These are phyloP conservation scores for Zygosaccharomyces pseudobailii DNA, from an alignment of 1,139 yeast species.

Conservation along the genomic window DNA sequence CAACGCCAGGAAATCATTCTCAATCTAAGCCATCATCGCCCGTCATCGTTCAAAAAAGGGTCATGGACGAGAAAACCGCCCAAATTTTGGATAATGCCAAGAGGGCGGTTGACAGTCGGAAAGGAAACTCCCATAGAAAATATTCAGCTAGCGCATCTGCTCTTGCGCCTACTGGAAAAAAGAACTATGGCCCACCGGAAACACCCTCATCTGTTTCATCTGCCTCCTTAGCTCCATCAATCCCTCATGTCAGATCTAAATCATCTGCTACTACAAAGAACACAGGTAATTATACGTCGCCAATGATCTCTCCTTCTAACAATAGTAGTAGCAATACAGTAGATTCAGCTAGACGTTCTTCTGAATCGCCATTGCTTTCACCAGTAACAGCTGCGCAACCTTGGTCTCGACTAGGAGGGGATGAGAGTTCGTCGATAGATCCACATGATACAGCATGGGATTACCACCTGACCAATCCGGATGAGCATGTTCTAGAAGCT, in stretches of 20 bases:
- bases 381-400: constrained; percentile 7
- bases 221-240: neutral
- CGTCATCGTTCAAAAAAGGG: constrained; percentile 9
- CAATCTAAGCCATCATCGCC: constrained; percentile 1
- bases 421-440: constrained; percentile 40
- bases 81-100: constrained; percentile 30
- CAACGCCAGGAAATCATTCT: neutral
- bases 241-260: neutral
- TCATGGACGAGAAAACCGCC: constrained; percentile 30
- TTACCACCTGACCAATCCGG: constrained; percentile 48
- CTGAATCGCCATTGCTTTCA: neutral
- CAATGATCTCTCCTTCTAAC: neutral
- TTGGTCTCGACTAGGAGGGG: constrained; percentile 1
- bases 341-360: constrained; percentile 1
- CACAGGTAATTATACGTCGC: neutral
- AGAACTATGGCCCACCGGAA: constrained; percentile 12
- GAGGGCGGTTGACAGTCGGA: constrained; percentile 23
- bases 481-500: constrained; percentile 66
- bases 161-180: constrained; percentile 32
- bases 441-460: constrained; percentile 69
- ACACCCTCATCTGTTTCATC: constrained; percentile 9
- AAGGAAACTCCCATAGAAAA: constrained; percentile 15
- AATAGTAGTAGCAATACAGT: neutral
- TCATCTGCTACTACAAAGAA: neutral
- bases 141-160: constrained; percentile 33